These are phyloP conservation scores for Septoria linicola DNA, from an alignment of 2,329 filamentous ascomycete genomes.

Conservation along the genomic window DNA sequence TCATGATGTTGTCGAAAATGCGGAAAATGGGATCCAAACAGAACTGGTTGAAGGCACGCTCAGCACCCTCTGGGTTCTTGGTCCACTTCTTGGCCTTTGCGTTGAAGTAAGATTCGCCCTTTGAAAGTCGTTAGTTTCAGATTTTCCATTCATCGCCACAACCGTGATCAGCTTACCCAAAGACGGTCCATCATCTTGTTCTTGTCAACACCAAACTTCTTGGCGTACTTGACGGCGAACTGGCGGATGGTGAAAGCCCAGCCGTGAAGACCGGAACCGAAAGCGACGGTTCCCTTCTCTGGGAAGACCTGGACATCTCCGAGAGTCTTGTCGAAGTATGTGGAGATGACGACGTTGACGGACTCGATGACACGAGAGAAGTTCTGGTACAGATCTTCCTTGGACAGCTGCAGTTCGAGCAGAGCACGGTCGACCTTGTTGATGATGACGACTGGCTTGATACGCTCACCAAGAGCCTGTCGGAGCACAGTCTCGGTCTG, in stretches of 20 bases:
- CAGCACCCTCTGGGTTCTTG: constrained; percentile 86
- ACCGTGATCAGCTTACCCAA: constrained; percentile 63
- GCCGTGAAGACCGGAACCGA: constrained; percentile 99
- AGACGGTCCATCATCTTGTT: constrained; percentile 99
- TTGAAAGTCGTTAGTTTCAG: constrained; percentile 23
- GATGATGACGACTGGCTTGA: constrained; percentile 99
- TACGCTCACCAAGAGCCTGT: constrained; percentile 98
- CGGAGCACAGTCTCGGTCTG: constrained; percentile 99
- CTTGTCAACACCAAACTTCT: constrained; percentile 99
- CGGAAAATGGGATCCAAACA: constrained; percentile 99
- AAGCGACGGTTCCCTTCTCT: constrained; percentile 94
- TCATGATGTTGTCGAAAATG: constrained; percentile 95
- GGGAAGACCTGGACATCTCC: constrained; percentile 99
- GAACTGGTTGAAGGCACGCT: constrained; percentile 99
- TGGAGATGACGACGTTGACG: constrained; percentile 99
- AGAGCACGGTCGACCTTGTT: constrained; percentile 99
- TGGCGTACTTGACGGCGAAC: constrained; percentile 92
- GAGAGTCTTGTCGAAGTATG: constrained; percentile 94
- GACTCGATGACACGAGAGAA: constrained; percentile 99
- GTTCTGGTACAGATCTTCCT: constrained; percentile 99
- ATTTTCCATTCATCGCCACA: background rate
- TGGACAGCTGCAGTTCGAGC: constrained; percentile 95
- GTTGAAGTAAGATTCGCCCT: constrained; percentile 99
- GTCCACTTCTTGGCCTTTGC: constrained; percentile 99
- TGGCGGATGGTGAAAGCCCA: constrained; percentile 99